Evolutionary conservation across 108 stramenopile genomes (phyloP).

Genomic region (Cylindrotheca closterium): DNA sequence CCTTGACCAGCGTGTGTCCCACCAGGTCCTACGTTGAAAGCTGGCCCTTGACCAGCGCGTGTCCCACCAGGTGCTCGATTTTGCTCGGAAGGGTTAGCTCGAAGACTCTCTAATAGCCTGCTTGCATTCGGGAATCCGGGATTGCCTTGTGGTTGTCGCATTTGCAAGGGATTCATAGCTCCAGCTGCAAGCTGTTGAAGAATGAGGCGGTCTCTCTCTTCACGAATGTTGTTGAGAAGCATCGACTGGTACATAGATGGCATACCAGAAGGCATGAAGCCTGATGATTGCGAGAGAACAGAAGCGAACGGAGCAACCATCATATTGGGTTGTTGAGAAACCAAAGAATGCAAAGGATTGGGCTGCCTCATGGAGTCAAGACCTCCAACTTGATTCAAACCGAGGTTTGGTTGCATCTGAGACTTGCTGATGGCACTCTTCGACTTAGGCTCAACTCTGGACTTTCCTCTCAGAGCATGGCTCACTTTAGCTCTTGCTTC

Average conservation of each 20-base stretch:
- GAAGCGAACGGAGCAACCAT: not conserved
- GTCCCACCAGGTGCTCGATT: no score
- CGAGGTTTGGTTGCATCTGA: not conserved
- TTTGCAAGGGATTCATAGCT: not conserved
- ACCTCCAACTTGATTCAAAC: not conserved
- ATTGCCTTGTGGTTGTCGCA: not conserved
- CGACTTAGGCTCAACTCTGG: not conserved
- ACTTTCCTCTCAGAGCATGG: constrained; percentile 15
- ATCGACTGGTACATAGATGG: not conserved
- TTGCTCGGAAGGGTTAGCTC: not conserved
- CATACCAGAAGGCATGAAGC: not conserved
- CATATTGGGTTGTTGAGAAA: not conserved
- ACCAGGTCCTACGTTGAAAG: no score
- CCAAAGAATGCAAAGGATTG: not conserved
- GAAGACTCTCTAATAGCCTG: not conserved
- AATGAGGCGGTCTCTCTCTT: not conserved
- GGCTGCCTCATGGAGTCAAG: constrained; percentile 2
- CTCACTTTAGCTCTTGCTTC: constrained; percentile 19
- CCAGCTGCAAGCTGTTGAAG: not conserved
- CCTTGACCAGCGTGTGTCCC: no score
- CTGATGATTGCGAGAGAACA: not conserved
- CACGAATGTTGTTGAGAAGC: not conserved
- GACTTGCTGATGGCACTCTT: not conserved
- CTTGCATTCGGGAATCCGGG: not conserved
- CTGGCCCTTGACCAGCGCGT: no score